These are phyloP conservation scores for Aspergillus heteromorphus DNA, from an alignment of 495 filamentous ascomycete species.

Conservation along the genomic window DNA sequence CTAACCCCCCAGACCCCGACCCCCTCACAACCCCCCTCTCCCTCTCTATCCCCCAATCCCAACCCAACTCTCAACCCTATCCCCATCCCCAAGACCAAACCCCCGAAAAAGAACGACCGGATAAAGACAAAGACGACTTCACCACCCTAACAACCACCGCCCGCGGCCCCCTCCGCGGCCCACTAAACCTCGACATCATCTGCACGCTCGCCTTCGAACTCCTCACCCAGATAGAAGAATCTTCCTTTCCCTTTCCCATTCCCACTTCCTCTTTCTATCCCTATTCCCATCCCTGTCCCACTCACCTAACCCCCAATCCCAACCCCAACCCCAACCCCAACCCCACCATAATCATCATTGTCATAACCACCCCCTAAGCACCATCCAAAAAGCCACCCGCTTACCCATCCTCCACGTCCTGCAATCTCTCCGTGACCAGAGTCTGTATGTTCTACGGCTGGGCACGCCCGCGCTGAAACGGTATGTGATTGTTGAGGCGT, in stretches of 20 bases:
- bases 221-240: conserved; percentile 21
- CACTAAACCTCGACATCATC: conserved; percentile 19
- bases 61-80: too few species aligned
- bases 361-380: conserved; percentile 2
- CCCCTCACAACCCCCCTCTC: too few species aligned
- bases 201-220: conserved; percentile 17
- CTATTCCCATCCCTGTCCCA: too few species aligned
- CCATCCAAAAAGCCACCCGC: conserved; percentile 11
- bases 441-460: conserved; percentile 16
- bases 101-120: too few species aligned
- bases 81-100: too few species aligned
- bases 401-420: conserved; percentile 16
- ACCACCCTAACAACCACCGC: conserved; percentile 8
- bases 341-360: background rate
- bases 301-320: background rate
- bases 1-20: too few species aligned
- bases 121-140: conserved; percentile 16
- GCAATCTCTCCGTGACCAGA: conserved; percentile 17
- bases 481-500: conserved; percentile 15
- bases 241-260: too few species aligned
- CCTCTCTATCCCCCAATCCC: too few species aligned
- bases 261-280: too few species aligned
- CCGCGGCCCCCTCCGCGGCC: conserved; percentile 17
- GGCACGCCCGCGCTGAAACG: conserved; percentile 21
- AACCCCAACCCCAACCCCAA: background rate